These are phyloP conservation scores for Curvularia eragrostidis DNA, from an alignment of 2,329 filamentous ascomycete species.

Conservation along the genomic window DNA sequence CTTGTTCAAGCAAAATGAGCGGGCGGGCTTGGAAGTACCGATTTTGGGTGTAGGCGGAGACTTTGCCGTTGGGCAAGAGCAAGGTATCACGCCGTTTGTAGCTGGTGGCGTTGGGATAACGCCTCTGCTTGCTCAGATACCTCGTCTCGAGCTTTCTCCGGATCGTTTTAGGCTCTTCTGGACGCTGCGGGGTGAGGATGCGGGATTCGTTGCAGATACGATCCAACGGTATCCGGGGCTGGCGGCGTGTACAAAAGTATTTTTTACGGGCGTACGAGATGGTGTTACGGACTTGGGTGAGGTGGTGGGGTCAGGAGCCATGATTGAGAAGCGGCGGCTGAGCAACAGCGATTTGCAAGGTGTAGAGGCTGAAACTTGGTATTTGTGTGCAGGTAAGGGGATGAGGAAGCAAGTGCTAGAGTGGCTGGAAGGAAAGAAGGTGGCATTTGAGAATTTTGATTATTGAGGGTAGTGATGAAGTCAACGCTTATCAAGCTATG, in stretches of 20 bases:
- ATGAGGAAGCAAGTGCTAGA: slow-evolving; percentile 58
- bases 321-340: slow-evolving; percentile 56
- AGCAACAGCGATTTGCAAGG: slow-evolving; percentile 52
- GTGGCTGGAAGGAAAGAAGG: slow-evolving; percentile 57
- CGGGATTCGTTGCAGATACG: slow-evolving; percentile 66
- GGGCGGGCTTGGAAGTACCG: slow-evolving; percentile 63
- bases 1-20: slow-evolving; percentile 66
- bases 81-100: slow-evolving; percentile 64
- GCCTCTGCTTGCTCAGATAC: slow-evolving; percentile 74
- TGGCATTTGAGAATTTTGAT: slow-evolving; percentile 61
- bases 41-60: slow-evolving; percentile 77
- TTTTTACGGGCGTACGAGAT: slow-evolving; percentile 63
- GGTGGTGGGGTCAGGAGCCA: slow-evolving; percentile 45
- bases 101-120: slow-evolving; percentile 86
- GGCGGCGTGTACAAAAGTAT: slow-evolving; percentile 63
- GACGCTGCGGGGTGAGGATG: slow-evolving; percentile 68
- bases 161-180: slow-evolving; percentile 67
- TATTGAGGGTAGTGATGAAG: slow-evolving; percentile 22
- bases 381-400: slow-evolving; percentile 63
- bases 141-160: slow-evolving; percentile 25
- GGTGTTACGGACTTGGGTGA: slow-evolving; percentile 22
- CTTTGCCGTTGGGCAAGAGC: slow-evolving; percentile 56
- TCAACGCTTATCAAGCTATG: background rate
- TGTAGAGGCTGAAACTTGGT: slow-evolving; percentile 58
- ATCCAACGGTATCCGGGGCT: slow-evolving; percentile 63